Evolutionary conservation across 805 yeast species (phyloP).

Genomic region (Cyberlindnera suaveolens): DNA sequence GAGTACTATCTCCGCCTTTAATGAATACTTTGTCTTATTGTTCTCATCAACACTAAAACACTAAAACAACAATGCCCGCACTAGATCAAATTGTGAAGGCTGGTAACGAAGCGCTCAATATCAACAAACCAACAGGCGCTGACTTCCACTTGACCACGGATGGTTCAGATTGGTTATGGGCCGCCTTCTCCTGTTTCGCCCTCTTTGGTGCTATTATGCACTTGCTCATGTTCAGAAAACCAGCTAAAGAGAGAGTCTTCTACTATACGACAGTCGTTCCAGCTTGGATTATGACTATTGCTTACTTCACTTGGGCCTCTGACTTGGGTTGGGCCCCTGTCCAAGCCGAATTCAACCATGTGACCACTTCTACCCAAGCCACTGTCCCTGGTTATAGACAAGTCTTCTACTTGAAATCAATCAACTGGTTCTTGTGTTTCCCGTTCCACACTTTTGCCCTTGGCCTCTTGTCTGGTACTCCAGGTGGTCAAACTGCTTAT

Average conservation of each 20-base stretch:
- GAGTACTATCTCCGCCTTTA: too few species aligned
- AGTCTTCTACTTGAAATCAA: conserved; percentile 47
- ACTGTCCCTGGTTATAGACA: conserved; percentile 38
- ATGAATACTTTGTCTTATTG: too few species aligned
- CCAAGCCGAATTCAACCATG: conserved; percentile 40
- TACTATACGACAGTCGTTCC: conserved; percentile 37
- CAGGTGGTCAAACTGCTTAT: conserved; percentile 40
- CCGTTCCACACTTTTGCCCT: conserved; percentile 12
- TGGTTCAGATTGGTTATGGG: conserved; percentile 68
- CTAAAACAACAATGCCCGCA: conserved; percentile 28
- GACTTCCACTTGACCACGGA: conserved; percentile 48
- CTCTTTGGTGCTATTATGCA: conserved; percentile 27
- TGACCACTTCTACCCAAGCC: conserved; percentile 36
- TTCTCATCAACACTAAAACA: neutral
- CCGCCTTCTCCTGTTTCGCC: conserved; percentile 44
- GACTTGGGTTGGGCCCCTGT: conserved; percentile 48
- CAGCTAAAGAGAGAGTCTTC: conserved; percentile 24
- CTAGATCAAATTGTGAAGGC: conserved; percentile 36
- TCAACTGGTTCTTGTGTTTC: conserved; percentile 53
- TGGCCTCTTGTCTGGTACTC: conserved; percentile 32
- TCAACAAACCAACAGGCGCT: conserved; percentile 24
- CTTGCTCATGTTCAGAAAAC: conserved; percentile 19
- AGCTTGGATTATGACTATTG: conserved; percentile 34
- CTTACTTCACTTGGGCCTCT: conserved; percentile 52
- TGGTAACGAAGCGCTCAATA: conserved; percentile 14